Evolutionary conservation across 2,329 filamentous ascomycete genomes (phyloP), one percentile per base, ranked within the genome.

Genomic region (Chaetomiaceae sp.): DNA sequence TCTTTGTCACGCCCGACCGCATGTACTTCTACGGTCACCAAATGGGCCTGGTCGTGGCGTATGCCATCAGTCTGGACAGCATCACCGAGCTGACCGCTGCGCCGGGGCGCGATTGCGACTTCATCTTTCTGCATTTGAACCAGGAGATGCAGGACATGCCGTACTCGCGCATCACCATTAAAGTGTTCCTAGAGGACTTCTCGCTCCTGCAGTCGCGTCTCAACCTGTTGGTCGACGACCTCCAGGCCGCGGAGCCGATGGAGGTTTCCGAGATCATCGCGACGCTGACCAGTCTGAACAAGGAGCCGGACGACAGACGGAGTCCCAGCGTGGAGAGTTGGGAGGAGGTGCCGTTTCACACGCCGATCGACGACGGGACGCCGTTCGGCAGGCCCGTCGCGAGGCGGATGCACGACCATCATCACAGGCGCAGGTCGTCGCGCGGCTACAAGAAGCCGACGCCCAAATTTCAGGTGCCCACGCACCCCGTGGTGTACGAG

Each of bases 21-120:
- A 82, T 98, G 63, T 97, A 95, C 65, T 97, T 98, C 62, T 98
- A 96, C 67, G 94, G 90, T 58, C 86, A 97, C 60, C 87, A 96
- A 61, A 82, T 96, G 63, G 93, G 93, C 6, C 75, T 98, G 6
- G 85, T 97, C 1, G 75, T 95, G 29, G 86, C 91, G 1, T 91
- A 89, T 41, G 79, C 79, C 14, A 79, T 94, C 41, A 81, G 76
- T 45, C 73, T 98, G 47, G 77, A 83, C 45, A 81, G 78, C 38
- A 88, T 98, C 47, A 81, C 81, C 8, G 93, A 97, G 65, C 88
- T 97, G 34, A 96, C 88, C 19, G 87, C 87, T 30, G 88, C 88
- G 2, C 84, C 88, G 11, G 93, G 93, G 17, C 84, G 84, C 61
- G 89, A 96, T 58, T 95, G 88, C 61, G 93, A 98, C 66, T 95